phyloP scores from a whole-genome alignment of 129 eudicot genomes.

The Helichrysum umbraculigerum region DNA sequence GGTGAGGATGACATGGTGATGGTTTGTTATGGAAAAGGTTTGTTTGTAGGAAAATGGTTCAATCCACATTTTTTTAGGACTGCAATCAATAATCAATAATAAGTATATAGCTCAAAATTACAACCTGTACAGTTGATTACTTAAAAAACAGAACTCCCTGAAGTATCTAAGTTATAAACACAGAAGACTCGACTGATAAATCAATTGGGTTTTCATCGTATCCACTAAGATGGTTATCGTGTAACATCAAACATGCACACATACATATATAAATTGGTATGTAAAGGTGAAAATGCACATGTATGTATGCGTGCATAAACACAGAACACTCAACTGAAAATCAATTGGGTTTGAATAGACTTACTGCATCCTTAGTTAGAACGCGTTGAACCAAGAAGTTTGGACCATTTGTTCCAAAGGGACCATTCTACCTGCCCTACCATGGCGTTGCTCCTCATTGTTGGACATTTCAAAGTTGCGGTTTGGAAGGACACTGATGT shows the following conservation, averaged over 20 bases:
- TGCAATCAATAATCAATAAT: too few relatives aligned
- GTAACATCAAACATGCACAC: not conserved
- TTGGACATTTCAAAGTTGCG: conserved; percentile 44
- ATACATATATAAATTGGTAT: not conserved
- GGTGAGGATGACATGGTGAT: not conserved
- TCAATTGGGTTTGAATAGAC: conserved; percentile 12
- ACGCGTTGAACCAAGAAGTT: conserved; percentile 46
- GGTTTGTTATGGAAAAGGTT: not conserved
- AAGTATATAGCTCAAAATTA: not conserved
- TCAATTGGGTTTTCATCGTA: not conserved
- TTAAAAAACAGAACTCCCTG: not conserved
- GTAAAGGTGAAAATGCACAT: not conserved
- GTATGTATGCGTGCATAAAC: not conserved
- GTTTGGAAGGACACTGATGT: conserved; percentile 53
- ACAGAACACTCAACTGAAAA: not conserved
- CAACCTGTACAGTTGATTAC: not conserved
- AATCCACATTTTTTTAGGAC: not conserved
- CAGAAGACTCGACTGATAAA: not conserved
- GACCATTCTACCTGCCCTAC: conserved; percentile 62
- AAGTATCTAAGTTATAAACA: too few relatives aligned
- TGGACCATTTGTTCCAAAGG: conserved; percentile 52
- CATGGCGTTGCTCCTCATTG: conserved; percentile 37
- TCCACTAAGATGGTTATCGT: not conserved
- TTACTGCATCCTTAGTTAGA: conserved; percentile 67
- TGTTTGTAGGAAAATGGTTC: not conserved